Conservation (phyloP, 768 basidiomycete species). For the Cubamyces sp. region DNA sequence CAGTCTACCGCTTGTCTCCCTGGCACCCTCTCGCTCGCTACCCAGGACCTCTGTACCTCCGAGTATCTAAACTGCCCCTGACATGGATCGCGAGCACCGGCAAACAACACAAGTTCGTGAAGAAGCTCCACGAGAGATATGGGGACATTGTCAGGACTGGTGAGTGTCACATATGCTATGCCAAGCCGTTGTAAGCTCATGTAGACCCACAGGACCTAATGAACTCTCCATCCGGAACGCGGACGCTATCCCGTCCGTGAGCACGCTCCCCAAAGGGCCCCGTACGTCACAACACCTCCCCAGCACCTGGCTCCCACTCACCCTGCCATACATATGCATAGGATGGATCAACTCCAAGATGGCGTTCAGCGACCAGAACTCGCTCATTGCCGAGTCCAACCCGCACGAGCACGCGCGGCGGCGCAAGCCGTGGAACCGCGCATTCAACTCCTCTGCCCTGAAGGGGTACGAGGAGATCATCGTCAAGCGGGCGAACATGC, state of each 20-base stretch:
- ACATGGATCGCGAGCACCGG: conserved; percentile 21
- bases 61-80: conserved; percentile 26
- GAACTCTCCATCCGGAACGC: conserved; percentile 47
- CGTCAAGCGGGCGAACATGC: conserved; percentile 40
- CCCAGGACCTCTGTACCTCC: conserved; percentile 29
- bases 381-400: conserved; percentile 17
- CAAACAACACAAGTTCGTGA: conserved; percentile 21
- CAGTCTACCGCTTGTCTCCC: conserved; percentile 32
- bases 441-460: conserved; percentile 48
- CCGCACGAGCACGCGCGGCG: conserved; percentile 46
- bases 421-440: conserved; percentile 52
- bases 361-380: conserved; percentile 38
- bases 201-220: conserved; percentile 46
- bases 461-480: conserved; percentile 50
- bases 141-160: conserved; percentile 36
- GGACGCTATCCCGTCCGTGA: conserved; percentile 37
- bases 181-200: neutral
- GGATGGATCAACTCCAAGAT: conserved; percentile 32
- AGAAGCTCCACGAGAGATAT: conserved; percentile 34
- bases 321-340: neutral
- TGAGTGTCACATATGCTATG: conserved; percentile 2
- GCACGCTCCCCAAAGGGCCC: conserved; percentile 48
- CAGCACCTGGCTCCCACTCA: conserved; percentile 42
- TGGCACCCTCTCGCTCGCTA: conserved; percentile 32
- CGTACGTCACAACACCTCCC: conserved; percentile 39